Evolutionary conservation across 2,329 filamentous ascomycete species (phyloP).

Genomic region (Pseudogymnoascus sp.): DNA sequence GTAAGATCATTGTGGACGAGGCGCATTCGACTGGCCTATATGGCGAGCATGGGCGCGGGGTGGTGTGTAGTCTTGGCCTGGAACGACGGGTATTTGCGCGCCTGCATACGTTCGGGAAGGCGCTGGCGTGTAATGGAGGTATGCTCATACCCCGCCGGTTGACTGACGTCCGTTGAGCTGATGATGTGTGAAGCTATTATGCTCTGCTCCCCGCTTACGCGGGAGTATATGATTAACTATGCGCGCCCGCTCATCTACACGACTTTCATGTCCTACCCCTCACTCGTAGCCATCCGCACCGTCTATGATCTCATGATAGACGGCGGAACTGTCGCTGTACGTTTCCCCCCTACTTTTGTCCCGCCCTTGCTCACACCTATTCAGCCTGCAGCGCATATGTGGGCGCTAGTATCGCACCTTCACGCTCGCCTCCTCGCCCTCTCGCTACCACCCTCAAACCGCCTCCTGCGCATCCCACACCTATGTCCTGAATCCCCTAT

Average conservation of each 20-base stretch:
- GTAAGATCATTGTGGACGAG: slow-evolving; percentile 59
- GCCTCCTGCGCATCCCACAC: slow-evolving; percentile 21
- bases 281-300: slow-evolving; percentile 50
- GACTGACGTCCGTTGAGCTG: background rate
- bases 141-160: slow-evolving; percentile 23
- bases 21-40: slow-evolving; percentile 59
- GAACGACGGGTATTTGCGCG: slow-evolving; percentile 50
- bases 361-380: background rate
- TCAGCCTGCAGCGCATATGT: slow-evolving; percentile 10
- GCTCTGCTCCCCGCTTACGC: slow-evolving; percentile 51
- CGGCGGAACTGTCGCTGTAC: slow-evolving; percentile 41
- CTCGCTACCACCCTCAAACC: background rate
- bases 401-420: slow-evolving; percentile 3
- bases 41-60: slow-evolving; percentile 47
- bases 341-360: slow-evolving; percentile 12
- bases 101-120: slow-evolving; percentile 62
- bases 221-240: slow-evolving; percentile 67
- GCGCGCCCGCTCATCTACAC: slow-evolving; percentile 70
- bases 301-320: slow-evolving; percentile 49
- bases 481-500: slow-evolving; percentile 52
- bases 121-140: slow-evolving; percentile 64
- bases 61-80: slow-evolving; percentile 50
- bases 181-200: slow-evolving; percentile 44
- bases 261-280: slow-evolving; percentile 58
- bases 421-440: slow-evolving; percentile 3